Conservation (phyloP, 148 eudicot genomes). For the Rheum nobile region DNA sequence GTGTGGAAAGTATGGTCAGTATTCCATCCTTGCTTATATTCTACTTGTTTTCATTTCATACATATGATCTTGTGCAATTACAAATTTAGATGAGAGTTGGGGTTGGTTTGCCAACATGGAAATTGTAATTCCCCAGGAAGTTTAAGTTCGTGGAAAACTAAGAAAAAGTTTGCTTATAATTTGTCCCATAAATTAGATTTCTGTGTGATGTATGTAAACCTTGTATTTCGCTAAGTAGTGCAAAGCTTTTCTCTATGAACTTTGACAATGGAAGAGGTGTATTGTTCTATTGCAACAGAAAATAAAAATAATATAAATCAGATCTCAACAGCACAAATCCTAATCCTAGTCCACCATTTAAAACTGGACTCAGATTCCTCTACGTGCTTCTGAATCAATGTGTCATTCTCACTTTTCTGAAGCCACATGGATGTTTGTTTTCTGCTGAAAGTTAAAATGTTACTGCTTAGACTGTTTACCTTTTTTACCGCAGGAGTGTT, state of each 20-base stretch:
- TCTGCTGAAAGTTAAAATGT: neutral
- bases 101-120: neutral
- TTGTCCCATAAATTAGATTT: neutral
- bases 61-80: neutral
- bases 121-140: neutral
- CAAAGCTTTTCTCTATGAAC: neutral
- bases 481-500: constrained; percentile 44
- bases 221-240: neutral
- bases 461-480: neutral
- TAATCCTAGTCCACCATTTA: neutral
- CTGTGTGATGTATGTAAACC: neutral
- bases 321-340: neutral
- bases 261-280: neutral
- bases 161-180: neutral
- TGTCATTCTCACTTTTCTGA: neutral
- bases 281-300: neutral
- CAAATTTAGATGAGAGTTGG: neutral
- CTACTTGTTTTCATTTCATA: neutral
- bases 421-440: neutral
- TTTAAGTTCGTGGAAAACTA: neutral
- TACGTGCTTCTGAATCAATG: neutral
- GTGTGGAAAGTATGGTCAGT: constrained; percentile 75
- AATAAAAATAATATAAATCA: neutral
- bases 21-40: neutral
- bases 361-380: neutral